A percentile compares a stretch with the other conserved stretches of the same genome.
Conservation (phyloP, 2,329 filamentous ascomycete genomes). For the Westerdykella sp. region DNA sequence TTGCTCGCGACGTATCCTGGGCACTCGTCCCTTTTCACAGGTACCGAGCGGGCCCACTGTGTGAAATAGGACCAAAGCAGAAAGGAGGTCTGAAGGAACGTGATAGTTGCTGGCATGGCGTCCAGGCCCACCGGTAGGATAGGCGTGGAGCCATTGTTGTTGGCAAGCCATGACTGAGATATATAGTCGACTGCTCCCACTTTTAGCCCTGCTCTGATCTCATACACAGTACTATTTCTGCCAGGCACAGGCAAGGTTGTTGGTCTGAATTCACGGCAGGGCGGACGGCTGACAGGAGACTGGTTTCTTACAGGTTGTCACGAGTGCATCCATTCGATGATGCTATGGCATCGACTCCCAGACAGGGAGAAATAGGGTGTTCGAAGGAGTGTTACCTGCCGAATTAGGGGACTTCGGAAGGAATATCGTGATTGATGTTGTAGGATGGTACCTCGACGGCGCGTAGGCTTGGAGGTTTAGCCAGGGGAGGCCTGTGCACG, state of each 20-base stretch:
- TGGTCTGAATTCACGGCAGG: background rate
- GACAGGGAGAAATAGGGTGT: background rate
- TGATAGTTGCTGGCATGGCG: constrained; percentile 19
- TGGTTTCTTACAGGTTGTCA: constrained; percentile 28
- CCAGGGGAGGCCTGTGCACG: constrained; percentile 1
- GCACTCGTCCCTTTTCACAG: constrained; percentile 40
- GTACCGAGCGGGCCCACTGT: constrained; percentile 16
- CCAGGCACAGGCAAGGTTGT: constrained; percentile 4
- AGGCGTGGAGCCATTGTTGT: constrained; percentile 16
- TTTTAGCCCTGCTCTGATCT: constrained; percentile 22
- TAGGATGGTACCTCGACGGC: background rate
- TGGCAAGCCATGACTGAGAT: constrained; percentile 21
- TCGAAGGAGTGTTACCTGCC: constrained; percentile 5
- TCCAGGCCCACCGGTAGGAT: constrained; percentile 2
- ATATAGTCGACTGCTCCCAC: constrained; percentile 25
- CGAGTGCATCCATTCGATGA: constrained; percentile 21
- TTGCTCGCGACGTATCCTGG: constrained; percentile 63
- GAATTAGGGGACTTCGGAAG: constrained; percentile 5
- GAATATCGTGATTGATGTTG: too few species aligned
- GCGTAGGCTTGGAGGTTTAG: background rate
- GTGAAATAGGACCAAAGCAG: constrained; percentile 18
- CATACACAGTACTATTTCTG: constrained; percentile 3
- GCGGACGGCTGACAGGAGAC: constrained; percentile 7
- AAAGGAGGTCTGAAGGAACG: constrained; percentile 18
- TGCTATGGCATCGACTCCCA: constrained; percentile 7